A percentile compares a stretch with the other conserved stretches of the same genome.
These are phyloP conservation scores for Oldenlandia corymbosa DNA, from an alignment of 257 asterid genomes.

Conservation along the genomic window DNA sequence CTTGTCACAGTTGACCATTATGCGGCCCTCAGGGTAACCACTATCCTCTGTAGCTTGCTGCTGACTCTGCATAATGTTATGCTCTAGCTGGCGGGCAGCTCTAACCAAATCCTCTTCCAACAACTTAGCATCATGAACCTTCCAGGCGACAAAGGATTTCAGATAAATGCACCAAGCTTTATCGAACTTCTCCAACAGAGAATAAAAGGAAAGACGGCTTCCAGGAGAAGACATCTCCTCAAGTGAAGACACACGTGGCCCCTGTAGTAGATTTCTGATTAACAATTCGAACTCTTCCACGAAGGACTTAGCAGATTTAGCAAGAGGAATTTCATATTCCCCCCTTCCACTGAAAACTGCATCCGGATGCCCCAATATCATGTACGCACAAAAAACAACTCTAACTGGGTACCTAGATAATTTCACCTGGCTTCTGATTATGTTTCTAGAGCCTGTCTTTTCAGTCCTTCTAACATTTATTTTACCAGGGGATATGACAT, in stretches of 20 bases:
- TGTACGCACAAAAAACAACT: conserved; percentile 70
- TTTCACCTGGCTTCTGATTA: conserved; percentile 13
- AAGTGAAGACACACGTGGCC: conserved; percentile 38
- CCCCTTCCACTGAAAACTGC: conserved; percentile 83
- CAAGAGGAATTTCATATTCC: conserved; percentile 63
- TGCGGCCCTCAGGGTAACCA: conserved; percentile 48
- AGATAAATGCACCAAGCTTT: conserved; percentile 87
- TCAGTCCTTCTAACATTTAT: conserved; percentile 31
- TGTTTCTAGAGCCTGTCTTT: conserved; percentile 23
- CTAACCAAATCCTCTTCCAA: conserved; percentile 77
- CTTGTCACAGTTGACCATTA: conserved; percentile 68
- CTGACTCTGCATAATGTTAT: conserved; percentile 61
- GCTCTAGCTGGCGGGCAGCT: conserved; percentile 86
- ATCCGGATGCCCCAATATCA: conserved; percentile 83
- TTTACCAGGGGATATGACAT: conserved; percentile 53
- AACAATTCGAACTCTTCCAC: conserved; percentile 63
- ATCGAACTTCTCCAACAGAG: conserved; percentile 73
- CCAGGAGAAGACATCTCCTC: conserved; percentile 28
- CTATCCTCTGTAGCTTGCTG: conserved; percentile 50
- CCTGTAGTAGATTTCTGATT: conserved; percentile 48
- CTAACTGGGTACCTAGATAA: conserved; percentile 72
- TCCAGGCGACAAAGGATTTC: conserved; percentile 91
- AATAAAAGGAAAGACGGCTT: conserved; percentile 39
- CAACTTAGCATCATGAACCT: conserved; percentile 75
- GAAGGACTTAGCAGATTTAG: conserved; percentile 54